phyloP scores from a whole-genome alignment of 2,329 filamentous ascomycete species.

The Verticillium dahliae region DNA sequence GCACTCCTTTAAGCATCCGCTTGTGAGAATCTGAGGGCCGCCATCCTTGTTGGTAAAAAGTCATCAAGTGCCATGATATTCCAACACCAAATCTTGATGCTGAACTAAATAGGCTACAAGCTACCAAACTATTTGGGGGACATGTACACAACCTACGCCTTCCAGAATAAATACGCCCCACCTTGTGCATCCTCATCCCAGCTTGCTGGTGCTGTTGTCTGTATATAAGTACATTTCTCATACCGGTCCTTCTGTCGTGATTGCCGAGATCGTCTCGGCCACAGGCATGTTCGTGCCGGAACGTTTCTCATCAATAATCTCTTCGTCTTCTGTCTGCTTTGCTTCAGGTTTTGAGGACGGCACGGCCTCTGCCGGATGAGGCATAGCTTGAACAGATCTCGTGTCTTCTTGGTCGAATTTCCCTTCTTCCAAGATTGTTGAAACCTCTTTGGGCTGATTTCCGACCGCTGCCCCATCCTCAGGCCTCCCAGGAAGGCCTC shows the following conservation, averaged over 20 bases:
- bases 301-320: not conserved
- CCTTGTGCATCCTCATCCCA: not conserved
- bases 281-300: not conserved
- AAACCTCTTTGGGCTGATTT: not conserved
- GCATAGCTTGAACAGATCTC: not conserved
- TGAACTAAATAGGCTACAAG: too few species aligned
- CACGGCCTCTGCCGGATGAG: not conserved
- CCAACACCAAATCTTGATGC: too few species aligned
- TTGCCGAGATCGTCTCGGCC: not conserved
- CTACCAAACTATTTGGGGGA: not conserved
- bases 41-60: not conserved
- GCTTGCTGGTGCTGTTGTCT: not conserved
- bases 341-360: not conserved
- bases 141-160: not conserved
- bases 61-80: not conserved
- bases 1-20: not conserved
- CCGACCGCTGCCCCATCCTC: not conserved
- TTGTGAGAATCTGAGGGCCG: not conserved
- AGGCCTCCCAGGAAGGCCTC: not conserved
- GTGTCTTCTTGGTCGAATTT: not conserved
- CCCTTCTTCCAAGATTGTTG: not conserved
- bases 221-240: constrained; percentile 1
- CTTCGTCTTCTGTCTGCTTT: not conserved
- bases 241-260: constrained; percentile 5
- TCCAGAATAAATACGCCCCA: constrained; percentile 1